Evolutionary conservation across 2,329 filamentous ascomycete species (phyloP).

Genomic region (Monilinia polystroma): DNA sequence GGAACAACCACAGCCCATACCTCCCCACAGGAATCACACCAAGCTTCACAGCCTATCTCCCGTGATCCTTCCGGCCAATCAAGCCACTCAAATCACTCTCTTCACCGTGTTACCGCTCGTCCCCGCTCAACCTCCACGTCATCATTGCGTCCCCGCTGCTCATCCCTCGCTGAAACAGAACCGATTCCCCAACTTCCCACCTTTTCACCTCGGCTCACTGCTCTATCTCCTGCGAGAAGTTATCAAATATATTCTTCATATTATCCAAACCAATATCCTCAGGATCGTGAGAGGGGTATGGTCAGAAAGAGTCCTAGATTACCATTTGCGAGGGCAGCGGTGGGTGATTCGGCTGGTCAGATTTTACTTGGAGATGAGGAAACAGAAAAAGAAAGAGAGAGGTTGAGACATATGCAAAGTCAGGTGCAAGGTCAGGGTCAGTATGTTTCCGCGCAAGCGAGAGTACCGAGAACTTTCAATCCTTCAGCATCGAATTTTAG

Average conservation of each 20-base stretch:
- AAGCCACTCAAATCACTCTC: conserved; percentile 33
- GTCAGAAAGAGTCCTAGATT: conserved; percentile 32
- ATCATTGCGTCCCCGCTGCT: conserved; percentile 20
- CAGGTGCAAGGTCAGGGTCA: not conserved
- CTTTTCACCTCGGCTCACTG: conserved; percentile 31
- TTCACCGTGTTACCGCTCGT: not conserved
- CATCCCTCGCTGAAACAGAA: conserved; percentile 37
- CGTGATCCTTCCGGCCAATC: conserved; percentile 48
- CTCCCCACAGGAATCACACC: conserved; percentile 45
- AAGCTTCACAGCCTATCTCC: conserved; percentile 53
- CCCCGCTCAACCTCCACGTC: conserved; percentile 2
- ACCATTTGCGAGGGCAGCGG: conserved; percentile 21
- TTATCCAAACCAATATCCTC: not conserved
- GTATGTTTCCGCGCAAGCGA: not conserved
- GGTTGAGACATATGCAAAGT: not conserved
- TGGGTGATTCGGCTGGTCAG: not conserved
- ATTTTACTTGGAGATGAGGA: not conserved
- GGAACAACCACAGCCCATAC: conserved; percentile 26
- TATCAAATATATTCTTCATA: conserved; percentile 33
- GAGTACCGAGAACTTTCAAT: conserved; percentile 4
- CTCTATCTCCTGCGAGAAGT: conserved; percentile 27
- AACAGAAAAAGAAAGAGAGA: not conserved
- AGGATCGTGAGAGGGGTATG: conserved; percentile 13
- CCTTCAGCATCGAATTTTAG: conserved; percentile 10
- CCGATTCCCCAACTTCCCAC: conserved; percentile 33